phyloP scores from a whole-genome alignment of 1,284 basidiomycete genomes.

The Gymnopus androsaceus region DNA sequence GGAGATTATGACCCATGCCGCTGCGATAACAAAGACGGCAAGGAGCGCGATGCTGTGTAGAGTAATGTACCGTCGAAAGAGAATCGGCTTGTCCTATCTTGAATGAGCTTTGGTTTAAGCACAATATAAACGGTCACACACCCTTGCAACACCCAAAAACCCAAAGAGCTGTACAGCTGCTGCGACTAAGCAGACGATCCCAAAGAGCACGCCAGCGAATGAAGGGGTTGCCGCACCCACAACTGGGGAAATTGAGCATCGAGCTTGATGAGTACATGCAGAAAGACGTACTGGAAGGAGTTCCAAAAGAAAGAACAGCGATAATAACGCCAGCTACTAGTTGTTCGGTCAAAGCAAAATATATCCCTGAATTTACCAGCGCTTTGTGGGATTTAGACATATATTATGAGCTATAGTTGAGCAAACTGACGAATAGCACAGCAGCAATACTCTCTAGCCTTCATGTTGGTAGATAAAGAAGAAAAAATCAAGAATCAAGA shows the following conservation, averaged over 20 bases:
- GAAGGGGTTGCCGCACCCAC: conserved; percentile 81
- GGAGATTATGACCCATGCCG: conserved; percentile 79
- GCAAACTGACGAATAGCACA: conserved; percentile 63
- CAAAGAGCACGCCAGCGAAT: conserved; percentile 75
- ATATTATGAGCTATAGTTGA: no score
- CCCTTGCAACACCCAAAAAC: conserved; percentile 78
- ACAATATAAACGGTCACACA: conserved; percentile 31
- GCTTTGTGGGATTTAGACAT: conserved; percentile 30
- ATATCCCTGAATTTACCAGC: conserved; percentile 84
- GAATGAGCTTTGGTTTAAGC: conserved; percentile 4
- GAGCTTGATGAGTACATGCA: conserved; percentile 7
- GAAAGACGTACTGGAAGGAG: conserved; percentile 68
- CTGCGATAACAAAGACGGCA: conserved; percentile 73
- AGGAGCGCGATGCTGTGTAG: conserved; percentile 63
- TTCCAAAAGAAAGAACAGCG: conserved; percentile 77
- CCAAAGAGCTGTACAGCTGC: conserved; percentile 78
- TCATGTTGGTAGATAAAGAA: conserved; percentile 40
- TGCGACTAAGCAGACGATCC: conserved; percentile 71
- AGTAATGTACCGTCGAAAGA: conserved; percentile 76
- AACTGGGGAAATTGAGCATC: conserved; percentile 48
- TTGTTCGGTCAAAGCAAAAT: conserved; percentile 78
- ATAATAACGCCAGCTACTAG: conserved; percentile 67
- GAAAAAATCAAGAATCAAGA: neutral
- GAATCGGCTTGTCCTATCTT: conserved; percentile 70
- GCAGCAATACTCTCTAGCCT: conserved; percentile 75